Percentiles rank a stretch among this genome's conserved stretches.
Conservation (phyloP, 2,329 filamentous ascomycete genomes). For the Aspergillus japonicus region DNA sequence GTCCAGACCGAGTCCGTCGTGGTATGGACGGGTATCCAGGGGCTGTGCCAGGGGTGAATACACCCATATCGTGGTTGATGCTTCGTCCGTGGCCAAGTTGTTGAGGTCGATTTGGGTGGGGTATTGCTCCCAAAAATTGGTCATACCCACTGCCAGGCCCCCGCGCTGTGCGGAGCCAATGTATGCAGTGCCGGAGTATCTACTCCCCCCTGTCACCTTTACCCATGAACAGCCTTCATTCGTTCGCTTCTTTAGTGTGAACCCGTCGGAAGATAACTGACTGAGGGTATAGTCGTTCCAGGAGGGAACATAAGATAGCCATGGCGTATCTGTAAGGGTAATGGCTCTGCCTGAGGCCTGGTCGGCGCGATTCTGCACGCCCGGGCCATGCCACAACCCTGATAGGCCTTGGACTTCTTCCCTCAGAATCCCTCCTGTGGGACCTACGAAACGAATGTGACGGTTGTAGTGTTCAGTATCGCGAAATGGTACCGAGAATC, state of each 20-base stretch:
- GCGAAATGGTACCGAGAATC: no score
- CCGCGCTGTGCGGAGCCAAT: background rate
- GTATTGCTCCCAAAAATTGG: background rate
- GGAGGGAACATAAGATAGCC: slow-evolving; percentile 56
- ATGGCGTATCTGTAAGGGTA: slow-evolving; percentile 34
- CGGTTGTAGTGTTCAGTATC: no score
- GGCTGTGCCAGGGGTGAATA: background rate
- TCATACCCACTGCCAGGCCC: background rate
- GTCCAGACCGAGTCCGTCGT: no score
- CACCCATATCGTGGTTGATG: background rate
- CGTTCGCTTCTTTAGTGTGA: slow-evolving; percentile 60
- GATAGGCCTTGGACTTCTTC: no score
- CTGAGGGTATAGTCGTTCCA: slow-evolving; percentile 60
- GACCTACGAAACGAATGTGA: no score
- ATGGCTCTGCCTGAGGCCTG: slow-evolving; percentile 43
- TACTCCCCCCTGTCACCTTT: background rate
- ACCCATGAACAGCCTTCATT: slow-evolving; percentile 31
- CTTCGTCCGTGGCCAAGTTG: background rate
- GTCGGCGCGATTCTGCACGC: background rate
- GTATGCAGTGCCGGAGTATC: background rate
- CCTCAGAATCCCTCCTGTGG: no score
- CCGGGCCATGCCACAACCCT: no score
- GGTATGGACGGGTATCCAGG: no score
- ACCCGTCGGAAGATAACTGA: slow-evolving; percentile 61
- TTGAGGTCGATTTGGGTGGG: no score